phyloP scores from a whole-genome alignment of 2,329 filamentous ascomycete genomes.

The Fusarium verticillioides region DNA sequence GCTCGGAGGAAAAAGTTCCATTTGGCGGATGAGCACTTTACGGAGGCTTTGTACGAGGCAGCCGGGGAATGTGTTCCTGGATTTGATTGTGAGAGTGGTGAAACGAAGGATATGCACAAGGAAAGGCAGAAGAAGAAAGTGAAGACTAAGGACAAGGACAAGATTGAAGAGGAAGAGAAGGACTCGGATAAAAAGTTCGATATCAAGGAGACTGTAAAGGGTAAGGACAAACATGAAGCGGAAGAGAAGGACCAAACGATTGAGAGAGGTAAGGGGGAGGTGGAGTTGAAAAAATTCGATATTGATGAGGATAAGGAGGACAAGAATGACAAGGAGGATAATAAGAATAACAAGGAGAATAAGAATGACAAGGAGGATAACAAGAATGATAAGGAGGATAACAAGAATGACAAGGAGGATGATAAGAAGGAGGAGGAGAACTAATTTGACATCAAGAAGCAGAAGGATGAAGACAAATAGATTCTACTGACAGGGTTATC shows the following conservation, averaged over 20 bases:
- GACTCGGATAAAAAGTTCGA: not conserved
- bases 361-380: not conserved
- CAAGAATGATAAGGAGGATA: no score
- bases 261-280: no score
- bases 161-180: rapidly evolving
- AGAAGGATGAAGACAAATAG: not conserved
- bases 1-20: no score
- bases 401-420: not conserved
- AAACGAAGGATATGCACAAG: not conserved
- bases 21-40: not conserved
- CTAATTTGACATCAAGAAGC: not conserved
- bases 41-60: not conserved
- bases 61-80: not conserved
- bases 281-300: no score
- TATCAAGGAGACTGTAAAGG: no score
- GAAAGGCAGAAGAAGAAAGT: no score
- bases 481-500: not conserved
- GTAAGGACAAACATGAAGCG: not conserved
- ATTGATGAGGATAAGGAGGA: not conserved
- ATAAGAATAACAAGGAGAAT: not conserved
- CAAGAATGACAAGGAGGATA: not conserved
- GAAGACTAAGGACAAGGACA: not conserved
- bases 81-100: not conserved
- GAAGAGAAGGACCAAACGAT: not conserved
- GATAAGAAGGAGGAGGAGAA: not conserved